Base-by-base conservation (phyloP, 257 asterid species). In the Scutellaria minor region DNA sequence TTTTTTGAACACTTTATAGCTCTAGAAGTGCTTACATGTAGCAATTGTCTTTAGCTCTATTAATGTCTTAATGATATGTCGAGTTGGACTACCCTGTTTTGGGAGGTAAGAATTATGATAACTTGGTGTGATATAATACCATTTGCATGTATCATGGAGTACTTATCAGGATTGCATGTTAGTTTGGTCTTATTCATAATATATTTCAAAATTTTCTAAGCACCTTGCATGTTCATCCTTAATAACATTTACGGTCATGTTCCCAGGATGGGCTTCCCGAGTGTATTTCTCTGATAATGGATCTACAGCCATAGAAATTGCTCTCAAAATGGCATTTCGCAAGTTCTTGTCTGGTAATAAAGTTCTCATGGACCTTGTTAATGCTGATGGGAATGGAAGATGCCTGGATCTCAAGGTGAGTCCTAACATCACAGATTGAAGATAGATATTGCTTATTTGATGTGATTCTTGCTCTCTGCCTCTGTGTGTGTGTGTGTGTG, bases 281-380 rank as follows among this genome's bases (percentile, higher is more conserved):
- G 90, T 83, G 64, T 95, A 83, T 77, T 95, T 90, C 84, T 92
- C 99, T 37, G 99, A 95, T 78, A 95, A 92, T 75, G 99, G 99
- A 78, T 95, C 98, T 62, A 92, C 99, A 41, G 98, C 99, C 64
- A 82, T 95, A 76, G 99, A 95, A 87, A 90, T 95, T 79, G 97
- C 99, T 68, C 90, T 95, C 54, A 95, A 95, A 83, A 95, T 92
- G 98, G 99, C 99, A 72, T 88, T 95, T 62, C 92, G 99, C 75
- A 95, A 90, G 84, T 91, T 89, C 83, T 80, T 95, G 85, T 79
- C 83, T 75, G 97, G 92, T 75, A 87, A 81, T 75, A 77, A 80
- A 51, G 55, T 75, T 70, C 76, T 76, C 70, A 69, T 76, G 63
- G 89, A 83, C 73, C 78, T 69, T 61, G 75, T 55, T 71, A 76